Conservation (phyloP, 257 asterid genomes). For the Leonotis leonurus region DNA sequence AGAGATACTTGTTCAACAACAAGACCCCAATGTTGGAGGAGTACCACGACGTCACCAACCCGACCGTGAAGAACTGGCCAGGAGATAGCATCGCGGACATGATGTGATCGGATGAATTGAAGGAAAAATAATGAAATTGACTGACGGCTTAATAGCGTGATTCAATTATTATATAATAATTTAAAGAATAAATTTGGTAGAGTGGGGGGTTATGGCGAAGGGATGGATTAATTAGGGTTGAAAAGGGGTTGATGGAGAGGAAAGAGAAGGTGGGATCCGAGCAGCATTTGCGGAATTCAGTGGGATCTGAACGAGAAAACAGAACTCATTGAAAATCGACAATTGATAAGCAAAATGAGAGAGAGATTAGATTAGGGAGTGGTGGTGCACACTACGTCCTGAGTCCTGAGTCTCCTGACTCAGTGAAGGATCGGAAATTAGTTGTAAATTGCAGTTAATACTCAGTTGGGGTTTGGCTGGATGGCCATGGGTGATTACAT, state of each 20-base stretch:
- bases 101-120: conserved; percentile 7
- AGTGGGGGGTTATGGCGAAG: neutral
- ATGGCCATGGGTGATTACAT: too few relatives aligned
- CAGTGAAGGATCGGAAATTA: conserved; percentile 8
- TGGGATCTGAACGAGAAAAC: conserved; percentile 19
- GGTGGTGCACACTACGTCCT: conserved; percentile 1
- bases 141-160: too few relatives aligned
- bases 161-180: too few relatives aligned
- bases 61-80: conserved; percentile 64
- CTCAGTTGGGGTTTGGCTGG: neutral
- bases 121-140: neutral
- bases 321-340: neutral
- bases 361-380: neutral
- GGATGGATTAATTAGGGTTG: conserved; percentile 17
- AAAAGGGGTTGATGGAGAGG: conserved; percentile 15
- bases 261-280: conserved; percentile 22
- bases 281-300: conserved; percentile 19
- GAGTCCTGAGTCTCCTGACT: too few relatives aligned
- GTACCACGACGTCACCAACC: conserved; percentile 77
- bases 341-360: neutral
- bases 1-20: conserved; percentile 66
- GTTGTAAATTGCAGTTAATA: too few relatives aligned
- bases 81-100: conserved; percentile 43
- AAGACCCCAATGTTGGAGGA: conserved; percentile 84
- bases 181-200: neutral